Conservation (phyloP, 805 yeast genomes). For the Cyberlindnera xishuangbannaensis region DNA sequence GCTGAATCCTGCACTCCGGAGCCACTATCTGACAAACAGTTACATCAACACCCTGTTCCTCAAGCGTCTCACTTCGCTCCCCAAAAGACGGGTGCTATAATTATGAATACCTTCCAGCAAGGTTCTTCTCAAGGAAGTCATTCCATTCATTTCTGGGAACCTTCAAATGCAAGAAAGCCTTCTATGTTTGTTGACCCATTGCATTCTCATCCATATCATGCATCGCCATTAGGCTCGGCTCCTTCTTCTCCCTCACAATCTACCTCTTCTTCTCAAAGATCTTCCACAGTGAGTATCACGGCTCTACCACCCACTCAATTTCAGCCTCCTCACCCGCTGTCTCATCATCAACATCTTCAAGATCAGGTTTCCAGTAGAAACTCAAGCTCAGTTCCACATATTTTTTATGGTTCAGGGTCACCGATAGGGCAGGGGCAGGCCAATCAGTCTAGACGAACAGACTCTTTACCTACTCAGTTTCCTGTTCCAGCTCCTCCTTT, state of each 20-base stretch:
- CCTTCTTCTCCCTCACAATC: slow-evolving; percentile 10
- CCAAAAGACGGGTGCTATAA: slow-evolving; percentile 4
- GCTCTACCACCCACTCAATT: slow-evolving; percentile 5
- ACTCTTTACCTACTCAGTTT: slow-evolving; percentile 15
- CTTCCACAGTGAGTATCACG: slow-evolving; percentile 8
- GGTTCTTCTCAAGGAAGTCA: slow-evolving; percentile 12
- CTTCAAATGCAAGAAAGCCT: slow-evolving; percentile 20
- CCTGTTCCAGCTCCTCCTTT: too few relatives aligned
- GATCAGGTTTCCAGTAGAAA: too few relatives aligned
- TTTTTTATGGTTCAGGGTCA: slow-evolving; percentile 7
- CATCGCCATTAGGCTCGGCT: slow-evolving; percentile 4
- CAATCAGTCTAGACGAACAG: slow-evolving; percentile 11
- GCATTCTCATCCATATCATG: slow-evolving; percentile 8
- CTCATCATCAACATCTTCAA: too few relatives aligned
- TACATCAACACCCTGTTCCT: slow-evolving; percentile 5
- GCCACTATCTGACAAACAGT: slow-evolving; percentile 4
- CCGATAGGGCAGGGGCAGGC: slow-evolving; percentile 3
- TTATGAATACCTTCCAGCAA: slow-evolving; percentile 9
- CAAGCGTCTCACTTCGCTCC: slow-evolving; percentile 1
- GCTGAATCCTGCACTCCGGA: slow-evolving; percentile 16
- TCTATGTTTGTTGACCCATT: slow-evolving; percentile 25
- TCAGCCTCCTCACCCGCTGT: neutral
- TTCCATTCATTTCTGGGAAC: slow-evolving; percentile 24
- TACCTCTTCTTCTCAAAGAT: slow-evolving; percentile 5
- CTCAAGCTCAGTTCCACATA: slow-evolving; percentile 14